These are phyloP conservation scores for Whalleya microplaca DNA, from an alignment of 2,329 filamentous ascomycete genomes.

Conservation along the genomic window DNA sequence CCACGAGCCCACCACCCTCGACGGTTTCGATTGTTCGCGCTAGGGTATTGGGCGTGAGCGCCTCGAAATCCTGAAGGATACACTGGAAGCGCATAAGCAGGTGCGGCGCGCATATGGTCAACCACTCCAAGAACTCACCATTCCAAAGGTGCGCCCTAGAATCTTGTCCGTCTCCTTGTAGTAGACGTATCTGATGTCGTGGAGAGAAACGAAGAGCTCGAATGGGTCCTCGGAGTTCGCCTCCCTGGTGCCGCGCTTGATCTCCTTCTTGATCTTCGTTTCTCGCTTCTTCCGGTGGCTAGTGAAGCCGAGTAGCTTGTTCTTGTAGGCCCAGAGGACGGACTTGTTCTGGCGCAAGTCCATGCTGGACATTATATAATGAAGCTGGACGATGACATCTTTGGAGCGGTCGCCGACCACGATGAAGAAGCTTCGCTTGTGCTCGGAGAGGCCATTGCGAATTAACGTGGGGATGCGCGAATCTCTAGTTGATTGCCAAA, in stretches of 20 bases:
- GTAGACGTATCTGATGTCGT: conserved; percentile 98
- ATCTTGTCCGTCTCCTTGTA: conserved; percentile 99
- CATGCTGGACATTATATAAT: conserved; percentile 89
- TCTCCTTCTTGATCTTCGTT: conserved; percentile 96
- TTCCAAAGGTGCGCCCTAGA: conserved; percentile 94
- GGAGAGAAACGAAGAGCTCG: conserved; percentile 93
- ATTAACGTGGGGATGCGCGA: conserved; percentile 90
- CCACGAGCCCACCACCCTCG: conserved; percentile 89
- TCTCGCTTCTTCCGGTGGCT: conserved; percentile 98
- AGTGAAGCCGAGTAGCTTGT: conserved; percentile 92
- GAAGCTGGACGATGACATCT: conserved; percentile 93
- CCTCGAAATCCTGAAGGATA: conserved; percentile 97
- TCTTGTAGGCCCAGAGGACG: conserved; percentile 98
- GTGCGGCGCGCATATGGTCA: not conserved
- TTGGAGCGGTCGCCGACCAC: conserved; percentile 93
- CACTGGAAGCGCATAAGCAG: conserved; percentile 53
- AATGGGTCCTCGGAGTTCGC: conserved; percentile 93
- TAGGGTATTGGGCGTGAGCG: conserved; percentile 93
- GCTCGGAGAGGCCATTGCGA: conserved; percentile 88
- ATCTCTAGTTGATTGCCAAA: conserved; percentile 58
- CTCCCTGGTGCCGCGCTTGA: conserved; percentile 92
- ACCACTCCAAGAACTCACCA: conserved; percentile 47
- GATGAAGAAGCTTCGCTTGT: conserved; percentile 98
- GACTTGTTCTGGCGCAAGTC: conserved; percentile 96
- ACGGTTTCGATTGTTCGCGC: conserved; percentile 97